A percentile compares a stretch with the other conserved stretches of the same genome.
Evolutionary conservation across 169 alveolate genomes (phyloP).

Genomic region (Fabrea salina): DNA sequence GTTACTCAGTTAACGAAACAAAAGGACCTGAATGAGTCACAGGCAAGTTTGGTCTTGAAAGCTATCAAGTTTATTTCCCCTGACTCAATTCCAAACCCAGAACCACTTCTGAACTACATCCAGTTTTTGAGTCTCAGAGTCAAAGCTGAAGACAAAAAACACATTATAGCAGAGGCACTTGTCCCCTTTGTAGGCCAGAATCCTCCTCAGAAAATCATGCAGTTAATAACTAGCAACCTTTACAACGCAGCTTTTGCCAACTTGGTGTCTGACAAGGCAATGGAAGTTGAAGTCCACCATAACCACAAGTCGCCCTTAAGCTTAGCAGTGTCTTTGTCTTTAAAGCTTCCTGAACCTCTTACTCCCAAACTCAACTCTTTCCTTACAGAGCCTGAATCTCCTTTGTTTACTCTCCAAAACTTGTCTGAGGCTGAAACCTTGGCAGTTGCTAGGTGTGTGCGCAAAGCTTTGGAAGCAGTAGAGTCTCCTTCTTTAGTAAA

Average conservation of each 20-base stretch:
- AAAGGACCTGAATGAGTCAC: not conserved
- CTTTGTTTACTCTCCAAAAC: not conserved
- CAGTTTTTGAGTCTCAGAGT: not conserved
- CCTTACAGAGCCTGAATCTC: not conserved
- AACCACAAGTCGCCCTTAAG: too few relatives aligned
- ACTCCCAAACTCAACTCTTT: not conserved
- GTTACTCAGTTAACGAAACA: not conserved
- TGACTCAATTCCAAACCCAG: not conserved
- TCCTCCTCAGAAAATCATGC: not conserved
- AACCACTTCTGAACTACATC: not conserved
- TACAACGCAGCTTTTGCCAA: not conserved
- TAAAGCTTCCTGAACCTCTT: not conserved
- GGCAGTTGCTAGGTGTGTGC: not conserved
- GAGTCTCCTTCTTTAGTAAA: not conserved
- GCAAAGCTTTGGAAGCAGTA: not conserved
- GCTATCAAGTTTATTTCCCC: not conserved
- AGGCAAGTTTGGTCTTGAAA: not conserved
- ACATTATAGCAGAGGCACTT: not conserved
- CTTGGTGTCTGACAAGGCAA: not conserved
- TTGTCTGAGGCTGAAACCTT: constrained; percentile 6
- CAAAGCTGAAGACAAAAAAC: not conserved
- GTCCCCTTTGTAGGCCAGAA: not conserved
- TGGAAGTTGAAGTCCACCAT: not conserved
- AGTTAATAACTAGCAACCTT: not conserved
- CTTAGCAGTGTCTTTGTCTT: not conserved